A percentile compares a stretch with the other conserved stretches of the same genome.
Conservation (phyloP, 148 eudicot genomes). For the Heliosperma pusillum region DNA sequence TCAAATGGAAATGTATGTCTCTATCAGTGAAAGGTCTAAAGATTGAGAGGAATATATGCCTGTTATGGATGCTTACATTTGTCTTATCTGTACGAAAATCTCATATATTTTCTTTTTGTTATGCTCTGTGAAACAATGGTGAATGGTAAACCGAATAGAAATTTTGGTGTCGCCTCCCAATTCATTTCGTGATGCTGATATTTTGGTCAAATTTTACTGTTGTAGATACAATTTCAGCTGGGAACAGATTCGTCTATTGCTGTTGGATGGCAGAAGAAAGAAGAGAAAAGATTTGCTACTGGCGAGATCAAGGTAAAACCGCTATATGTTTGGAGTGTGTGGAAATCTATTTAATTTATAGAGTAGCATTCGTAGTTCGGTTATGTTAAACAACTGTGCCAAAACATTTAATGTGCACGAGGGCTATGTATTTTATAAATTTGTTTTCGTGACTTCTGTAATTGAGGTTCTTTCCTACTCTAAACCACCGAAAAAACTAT, state of each 20-base stretch:
- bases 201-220: slow-evolving; percentile 2
- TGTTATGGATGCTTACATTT: not conserved
- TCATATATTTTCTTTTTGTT: not conserved
- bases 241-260: slow-evolving; percentile 78
- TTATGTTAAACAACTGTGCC: not conserved
- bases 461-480: not conserved
- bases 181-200: slow-evolving; percentile 12
- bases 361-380: not conserved
- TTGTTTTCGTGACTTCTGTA: not conserved
- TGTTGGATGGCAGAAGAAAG: slow-evolving; percentile 96
- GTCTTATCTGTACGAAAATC: not conserved
- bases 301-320: slow-evolving; percentile 78
- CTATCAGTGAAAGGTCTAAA: not conserved
- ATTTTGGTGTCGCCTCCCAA: not conserved
- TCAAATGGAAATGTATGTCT: slow-evolving; percentile 66
- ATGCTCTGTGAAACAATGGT: not conserved
- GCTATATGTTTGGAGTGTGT: not conserved
- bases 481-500: not conserved
- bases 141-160: not conserved
- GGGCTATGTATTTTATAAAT: not conserved
- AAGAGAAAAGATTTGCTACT: slow-evolving; percentile 69
- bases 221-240: slow-evolving; percentile 77
- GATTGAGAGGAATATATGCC: not conserved
- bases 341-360: not conserved
- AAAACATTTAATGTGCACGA: not conserved